Conservation (phyloP, 805 yeast species). For the Phaffomyces antillensis region DNA sequence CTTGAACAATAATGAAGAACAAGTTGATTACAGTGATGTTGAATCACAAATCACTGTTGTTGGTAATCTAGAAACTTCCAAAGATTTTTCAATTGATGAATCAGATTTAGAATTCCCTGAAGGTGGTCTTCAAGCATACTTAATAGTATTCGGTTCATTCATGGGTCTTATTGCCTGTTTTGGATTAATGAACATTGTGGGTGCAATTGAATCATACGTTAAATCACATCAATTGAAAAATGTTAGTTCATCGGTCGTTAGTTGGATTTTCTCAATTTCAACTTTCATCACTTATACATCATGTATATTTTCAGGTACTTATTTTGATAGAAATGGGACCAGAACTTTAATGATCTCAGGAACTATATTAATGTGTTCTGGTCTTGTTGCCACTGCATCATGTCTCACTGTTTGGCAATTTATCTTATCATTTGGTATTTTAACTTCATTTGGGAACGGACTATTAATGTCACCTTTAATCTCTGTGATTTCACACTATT, state of each 20-base stretch:
- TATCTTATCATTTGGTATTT: slow-evolving; percentile 42
- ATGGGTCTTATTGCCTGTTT: slow-evolving; percentile 45
- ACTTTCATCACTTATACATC: slow-evolving; percentile 24
- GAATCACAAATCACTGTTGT: slow-evolving; percentile 1
- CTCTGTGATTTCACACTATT: slow-evolving; percentile 39
- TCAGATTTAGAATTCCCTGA: slow-evolving; percentile 35
- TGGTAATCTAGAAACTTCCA: neutral
- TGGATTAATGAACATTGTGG: slow-evolving; percentile 51
- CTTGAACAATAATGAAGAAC: neutral
- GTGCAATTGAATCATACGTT: slow-evolving; percentile 55
- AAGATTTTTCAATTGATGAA: slow-evolving; percentile 2
- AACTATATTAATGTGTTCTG: slow-evolving; percentile 28
- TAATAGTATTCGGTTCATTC: slow-evolving; percentile 49
- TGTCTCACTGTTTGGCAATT: slow-evolving; percentile 42
- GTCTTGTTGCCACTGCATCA: slow-evolving; percentile 38
- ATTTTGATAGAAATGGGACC: slow-evolving; percentile 41
- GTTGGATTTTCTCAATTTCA: slow-evolving; percentile 46
- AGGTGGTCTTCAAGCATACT: slow-evolving; percentile 48
- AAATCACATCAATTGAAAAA: slow-evolving; percentile 42
- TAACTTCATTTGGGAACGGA: slow-evolving; percentile 39
- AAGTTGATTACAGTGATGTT: neutral
- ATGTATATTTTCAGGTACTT: slow-evolving; percentile 36
- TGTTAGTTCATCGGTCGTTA: slow-evolving; percentile 37
- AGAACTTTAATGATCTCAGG: slow-evolving; percentile 32
- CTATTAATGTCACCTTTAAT: slow-evolving; percentile 37